These are phyloP conservation scores for Malus sieversii DNA, from an alignment of 306 rosid genomes.

Conservation along the genomic window DNA sequence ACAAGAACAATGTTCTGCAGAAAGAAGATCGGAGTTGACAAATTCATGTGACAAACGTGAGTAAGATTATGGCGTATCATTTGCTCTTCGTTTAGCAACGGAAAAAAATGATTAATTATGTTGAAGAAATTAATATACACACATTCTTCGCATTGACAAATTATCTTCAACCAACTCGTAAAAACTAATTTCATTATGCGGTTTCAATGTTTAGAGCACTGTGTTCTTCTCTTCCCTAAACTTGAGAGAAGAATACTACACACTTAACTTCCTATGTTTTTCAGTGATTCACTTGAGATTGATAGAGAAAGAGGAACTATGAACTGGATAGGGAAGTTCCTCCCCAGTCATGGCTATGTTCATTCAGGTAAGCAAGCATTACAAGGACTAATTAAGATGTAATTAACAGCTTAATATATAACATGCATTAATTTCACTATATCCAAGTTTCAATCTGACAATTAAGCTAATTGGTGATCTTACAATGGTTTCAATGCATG, in stretches of 20 bases:
- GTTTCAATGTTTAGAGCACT: neutral
- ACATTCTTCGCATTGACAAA: neutral
- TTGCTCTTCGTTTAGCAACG: neutral
- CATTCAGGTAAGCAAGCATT: neutral
- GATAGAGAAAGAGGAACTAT: neutral
- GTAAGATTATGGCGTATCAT: neutral
- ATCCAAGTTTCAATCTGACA: neutral
- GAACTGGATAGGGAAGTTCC: neutral
- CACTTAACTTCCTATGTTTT: neutral
- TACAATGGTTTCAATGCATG: neutral
- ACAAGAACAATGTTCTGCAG: neutral
- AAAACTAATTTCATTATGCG: too few species aligned
- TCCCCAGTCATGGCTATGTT: neutral
- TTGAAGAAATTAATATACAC: too few species aligned
- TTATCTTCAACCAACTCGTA: neutral
- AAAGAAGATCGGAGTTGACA: neutral
- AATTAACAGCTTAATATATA: neutral
- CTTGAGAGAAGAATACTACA: neutral
- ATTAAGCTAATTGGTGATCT: neutral
- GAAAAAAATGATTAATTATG: neutral
- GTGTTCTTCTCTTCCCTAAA: neutral
- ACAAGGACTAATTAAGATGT: neutral
- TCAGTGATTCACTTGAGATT: neutral
- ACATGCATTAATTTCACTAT: neutral
- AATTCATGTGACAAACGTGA: neutral